These are phyloP conservation scores for Erysiphe pisi DNA, from an alignment of 2,329 filamentous ascomycete species.

Conservation along the genomic window DNA sequence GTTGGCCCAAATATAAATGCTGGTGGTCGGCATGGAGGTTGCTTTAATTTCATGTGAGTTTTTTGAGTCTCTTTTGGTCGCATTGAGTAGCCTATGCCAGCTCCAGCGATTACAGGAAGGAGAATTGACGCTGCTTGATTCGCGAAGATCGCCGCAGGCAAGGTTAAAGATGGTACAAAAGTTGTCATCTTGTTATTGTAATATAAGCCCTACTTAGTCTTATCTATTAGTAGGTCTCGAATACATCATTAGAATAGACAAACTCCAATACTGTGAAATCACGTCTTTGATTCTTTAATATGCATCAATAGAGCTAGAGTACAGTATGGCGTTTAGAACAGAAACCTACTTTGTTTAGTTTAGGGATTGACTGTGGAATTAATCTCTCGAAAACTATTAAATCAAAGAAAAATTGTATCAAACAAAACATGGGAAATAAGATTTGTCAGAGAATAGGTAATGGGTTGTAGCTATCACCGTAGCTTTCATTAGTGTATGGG, in stretches of 20 bases:
- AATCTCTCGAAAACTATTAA: background rate
- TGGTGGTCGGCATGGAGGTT: conserved; percentile 54
- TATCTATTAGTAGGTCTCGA: too few species aligned
- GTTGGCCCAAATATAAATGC: conserved; percentile 52
- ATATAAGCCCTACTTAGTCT: background rate
- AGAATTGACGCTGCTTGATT: conserved; percentile 63
- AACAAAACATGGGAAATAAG: too few species aligned
- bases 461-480: too few species aligned
- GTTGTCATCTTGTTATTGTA: conserved; percentile 54
- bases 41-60: conserved; percentile 55
- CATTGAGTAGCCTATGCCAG: conserved; percentile 59
- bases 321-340: too few species aligned
- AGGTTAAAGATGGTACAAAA: conserved; percentile 64
- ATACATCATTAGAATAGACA: too few species aligned
- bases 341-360: too few species aligned
- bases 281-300: too few species aligned
- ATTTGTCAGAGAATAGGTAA: too few species aligned
- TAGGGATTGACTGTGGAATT: background rate
- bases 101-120: conserved; percentile 62
- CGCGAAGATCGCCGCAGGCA: conserved; percentile 61
- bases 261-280: too few species aligned
- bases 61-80: conserved; percentile 49
- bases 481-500: background rate
- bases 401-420: too few species aligned
- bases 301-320: too few species aligned